Evolutionary conservation across 2,329 filamentous ascomycete genomes (phyloP).

Genomic region (Ascochyta koolunga): DNA sequence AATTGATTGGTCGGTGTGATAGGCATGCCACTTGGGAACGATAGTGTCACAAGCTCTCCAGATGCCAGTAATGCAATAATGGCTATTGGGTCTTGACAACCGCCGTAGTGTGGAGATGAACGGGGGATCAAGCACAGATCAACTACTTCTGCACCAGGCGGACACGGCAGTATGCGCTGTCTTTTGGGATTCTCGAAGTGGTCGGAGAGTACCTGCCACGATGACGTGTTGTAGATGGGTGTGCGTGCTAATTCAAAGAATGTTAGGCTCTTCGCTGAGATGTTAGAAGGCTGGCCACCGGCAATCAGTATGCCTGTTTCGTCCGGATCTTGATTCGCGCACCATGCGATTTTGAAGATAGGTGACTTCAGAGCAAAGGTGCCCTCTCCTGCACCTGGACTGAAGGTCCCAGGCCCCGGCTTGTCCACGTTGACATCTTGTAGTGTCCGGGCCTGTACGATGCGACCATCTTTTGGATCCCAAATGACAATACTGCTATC

Average conservation of each 20-base stretch:
- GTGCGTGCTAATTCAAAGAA: slow-evolving; percentile 90
- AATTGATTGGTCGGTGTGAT: slow-evolving; percentile 93
- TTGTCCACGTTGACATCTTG: slow-evolving; percentile 75
- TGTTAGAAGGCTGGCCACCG: slow-evolving; percentile 74
- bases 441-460: slow-evolving; percentile 83
- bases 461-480: slow-evolving; percentile 86
- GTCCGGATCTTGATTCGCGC: slow-evolving; percentile 90
- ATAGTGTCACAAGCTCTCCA: slow-evolving; percentile 87
- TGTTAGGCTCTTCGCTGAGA: slow-evolving; percentile 76
- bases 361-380: slow-evolving; percentile 71
- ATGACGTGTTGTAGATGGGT: slow-evolving; percentile 87
- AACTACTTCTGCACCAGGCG: slow-evolving; percentile 75
- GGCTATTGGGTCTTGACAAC: slow-evolving; percentile 89
- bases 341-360: slow-evolving; percentile 84
- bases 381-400: slow-evolving; percentile 52
- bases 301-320: slow-evolving; percentile 89
- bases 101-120: slow-evolving; percentile 80
- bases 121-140: slow-evolving; percentile 87
- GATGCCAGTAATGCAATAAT: slow-evolving; percentile 79
- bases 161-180: slow-evolving; percentile 74
- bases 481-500: slow-evolving; percentile 93
- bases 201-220: slow-evolving; percentile 80
- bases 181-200: slow-evolving; percentile 80
- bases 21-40: slow-evolving; percentile 88
- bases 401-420: slow-evolving; percentile 57